Conservation (phyloP, 257 asterid species). For the Scutellaria galericulata region DNA sequence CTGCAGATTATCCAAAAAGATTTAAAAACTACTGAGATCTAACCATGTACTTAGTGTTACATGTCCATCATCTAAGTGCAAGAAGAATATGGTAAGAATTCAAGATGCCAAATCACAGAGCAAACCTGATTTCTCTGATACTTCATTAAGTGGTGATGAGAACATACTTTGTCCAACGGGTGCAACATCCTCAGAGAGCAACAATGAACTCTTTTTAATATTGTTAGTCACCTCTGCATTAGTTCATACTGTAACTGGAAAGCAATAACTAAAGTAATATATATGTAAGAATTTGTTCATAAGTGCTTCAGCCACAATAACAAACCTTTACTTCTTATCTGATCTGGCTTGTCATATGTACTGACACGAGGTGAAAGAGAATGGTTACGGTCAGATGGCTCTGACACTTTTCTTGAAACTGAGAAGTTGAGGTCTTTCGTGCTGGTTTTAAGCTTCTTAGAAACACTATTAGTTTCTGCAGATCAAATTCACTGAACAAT, state of each 20-base stretch:
- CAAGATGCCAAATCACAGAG: conserved; percentile 35
- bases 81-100: conserved; percentile 31
- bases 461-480: conserved; percentile 44
- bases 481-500: conserved; percentile 21
- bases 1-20: conserved; percentile 32
- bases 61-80: conserved; percentile 19
- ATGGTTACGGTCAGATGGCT: conserved; percentile 37
- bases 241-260: conserved; percentile 30
- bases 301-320: conserved; percentile 19
- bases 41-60: background rate
- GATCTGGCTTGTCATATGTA: conserved; percentile 34
- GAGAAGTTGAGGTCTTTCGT: conserved; percentile 36
- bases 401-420: conserved; percentile 45
- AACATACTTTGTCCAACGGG: conserved; percentile 45
- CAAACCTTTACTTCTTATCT: conserved; percentile 41
- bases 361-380: conserved; percentile 47
- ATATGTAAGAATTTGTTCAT: background rate
- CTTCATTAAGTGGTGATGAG: conserved; percentile 40
- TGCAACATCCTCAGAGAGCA: conserved; percentile 43
- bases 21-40: background rate
- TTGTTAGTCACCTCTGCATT: conserved; percentile 53
- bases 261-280: conserved; percentile 19
- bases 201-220: conserved; percentile 35
- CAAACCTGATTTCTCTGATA: conserved; percentile 50
- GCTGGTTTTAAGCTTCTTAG: conserved; percentile 38